Percentiles rank a stretch among this genome's conserved stretches.
These are phyloP conservation scores for Lanmaoa rubissima DNA, from an alignment of 768 basidiomycete genomes.

Conservation along the genomic window DNA sequence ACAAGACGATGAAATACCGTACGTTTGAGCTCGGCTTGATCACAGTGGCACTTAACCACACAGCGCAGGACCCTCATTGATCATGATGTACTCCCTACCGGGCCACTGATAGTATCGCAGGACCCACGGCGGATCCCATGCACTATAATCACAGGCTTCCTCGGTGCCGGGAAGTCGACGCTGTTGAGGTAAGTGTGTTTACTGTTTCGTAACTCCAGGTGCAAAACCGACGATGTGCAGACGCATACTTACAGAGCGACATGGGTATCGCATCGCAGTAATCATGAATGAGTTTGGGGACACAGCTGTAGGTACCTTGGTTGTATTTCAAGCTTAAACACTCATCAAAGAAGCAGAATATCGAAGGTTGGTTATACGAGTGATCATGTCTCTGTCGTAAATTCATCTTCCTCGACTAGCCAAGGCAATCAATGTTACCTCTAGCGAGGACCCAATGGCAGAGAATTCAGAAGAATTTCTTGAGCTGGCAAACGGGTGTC, in stretches of 20 bases:
- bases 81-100: conserved; percentile 1
- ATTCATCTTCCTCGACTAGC: conserved; percentile 44
- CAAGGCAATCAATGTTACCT: conserved; percentile 81
- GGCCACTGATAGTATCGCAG: conserved; percentile 1
- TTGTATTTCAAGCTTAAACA: conserved; percentile 12
- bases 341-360: conserved; percentile 55
- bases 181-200: conserved; percentile 58
- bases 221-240: conserved; percentile 33
- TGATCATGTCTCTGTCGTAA: background rate
- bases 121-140: conserved; percentile 62
- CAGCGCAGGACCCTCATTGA: conserved; percentile 33
- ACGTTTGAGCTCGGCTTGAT: conserved; percentile 25
- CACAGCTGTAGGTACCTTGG: conserved; percentile 63
- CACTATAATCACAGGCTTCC: conserved; percentile 92
- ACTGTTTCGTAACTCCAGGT: background rate
- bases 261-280: conserved; percentile 95
- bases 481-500: conserved; percentile 91
- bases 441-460: conserved; percentile 57
- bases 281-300: conserved; percentile 99
- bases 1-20: conserved; percentile 63
- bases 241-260: conserved; percentile 87
- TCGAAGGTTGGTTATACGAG: conserved; percentile 65
- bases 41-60: conserved; percentile 9
- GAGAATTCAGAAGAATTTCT: conserved; percentile 81
- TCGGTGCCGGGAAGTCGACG: conserved; percentile 94